Percentiles rank a stretch among this genome's conserved stretches.
These are phyloP conservation scores for Chionographis japonica DNA, from an alignment of 106 monocot species.

Conservation along the genomic window DNA sequence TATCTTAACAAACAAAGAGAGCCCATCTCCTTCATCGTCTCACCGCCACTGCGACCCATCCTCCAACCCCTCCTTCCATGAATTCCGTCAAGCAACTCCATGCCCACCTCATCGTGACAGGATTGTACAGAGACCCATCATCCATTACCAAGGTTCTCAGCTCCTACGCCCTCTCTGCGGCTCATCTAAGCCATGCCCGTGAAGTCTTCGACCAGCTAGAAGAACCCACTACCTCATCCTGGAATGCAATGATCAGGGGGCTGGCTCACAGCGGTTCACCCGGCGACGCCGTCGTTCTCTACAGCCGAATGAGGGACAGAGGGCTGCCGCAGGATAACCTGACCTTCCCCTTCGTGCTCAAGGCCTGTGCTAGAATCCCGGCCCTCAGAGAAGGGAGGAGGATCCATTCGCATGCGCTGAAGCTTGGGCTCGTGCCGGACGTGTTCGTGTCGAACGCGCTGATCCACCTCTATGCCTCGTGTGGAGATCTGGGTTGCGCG, in stretches of 20 bases:
- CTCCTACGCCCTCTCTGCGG: slow-evolving; percentile 19
- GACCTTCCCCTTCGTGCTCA: slow-evolving; percentile 44
- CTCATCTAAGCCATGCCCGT: slow-evolving; percentile 15
- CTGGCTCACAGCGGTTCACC: slow-evolving; percentile 20
- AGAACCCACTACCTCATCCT: slow-evolving; percentile 21
- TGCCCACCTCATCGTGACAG: slow-evolving; percentile 21
- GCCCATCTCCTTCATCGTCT: no score
- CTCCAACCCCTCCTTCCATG: slow-evolving; percentile 8
- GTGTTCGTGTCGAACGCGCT: slow-evolving; percentile 30
- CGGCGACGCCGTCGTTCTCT: slow-evolving; percentile 24
- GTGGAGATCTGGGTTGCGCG: slow-evolving; percentile 15
- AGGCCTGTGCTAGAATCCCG: slow-evolving; percentile 29
- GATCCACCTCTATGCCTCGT: slow-evolving; percentile 26
- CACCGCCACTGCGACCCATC: background rate
- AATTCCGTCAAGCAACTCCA: slow-evolving; percentile 31
- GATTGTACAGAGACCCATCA: slow-evolving; percentile 14
- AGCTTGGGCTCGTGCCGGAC: slow-evolving; percentile 25
- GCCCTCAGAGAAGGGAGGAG: slow-evolving; percentile 14
- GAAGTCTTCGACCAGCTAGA: slow-evolving; percentile 25
- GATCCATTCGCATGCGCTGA: slow-evolving; percentile 27
- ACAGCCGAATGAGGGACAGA: slow-evolving; percentile 12
- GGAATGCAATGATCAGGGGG: slow-evolving; percentile 31
- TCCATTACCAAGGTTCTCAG: slow-evolving; percentile 26
- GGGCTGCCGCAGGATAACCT: slow-evolving; percentile 21
- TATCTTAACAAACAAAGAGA: no score